These are phyloP conservation scores for Pichia kluyveri DNA, from an alignment of 805 yeast genomes.

Conservation along the genomic window DNA sequence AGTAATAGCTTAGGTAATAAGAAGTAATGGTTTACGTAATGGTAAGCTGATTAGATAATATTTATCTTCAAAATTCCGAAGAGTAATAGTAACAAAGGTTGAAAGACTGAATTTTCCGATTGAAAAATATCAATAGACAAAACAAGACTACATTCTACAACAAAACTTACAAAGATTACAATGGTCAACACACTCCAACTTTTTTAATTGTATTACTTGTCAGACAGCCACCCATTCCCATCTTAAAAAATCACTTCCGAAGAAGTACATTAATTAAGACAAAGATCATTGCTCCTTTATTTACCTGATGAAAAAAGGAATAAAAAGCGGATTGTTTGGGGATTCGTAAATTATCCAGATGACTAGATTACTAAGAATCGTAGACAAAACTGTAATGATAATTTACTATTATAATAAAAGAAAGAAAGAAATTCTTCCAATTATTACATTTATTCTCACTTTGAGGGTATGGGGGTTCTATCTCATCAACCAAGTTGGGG, in stretches of 20 bases:
- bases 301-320: conserved; percentile 13
- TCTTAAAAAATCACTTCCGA: conserved; percentile 7
- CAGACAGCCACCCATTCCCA: conserved; percentile 13
- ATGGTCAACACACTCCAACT: conserved; percentile 8
- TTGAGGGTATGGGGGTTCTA: conserved; percentile 78
- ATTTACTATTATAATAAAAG: too few species aligned
- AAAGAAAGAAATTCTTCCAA: too few species aligned
- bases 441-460: conserved; percentile 32
- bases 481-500: conserved; percentile 99
- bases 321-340: conserved; percentile 9
- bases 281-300: conserved; percentile 99
- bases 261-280: conserved; percentile 5
- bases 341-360: conserved; percentile 36
- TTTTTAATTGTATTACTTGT: conserved; percentile 6
- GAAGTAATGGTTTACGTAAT: too few species aligned
- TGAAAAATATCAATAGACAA: too few species aligned
- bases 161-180: not conserved
- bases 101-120: too few species aligned
- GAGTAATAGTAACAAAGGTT: too few species aligned
- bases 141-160: too few species aligned
- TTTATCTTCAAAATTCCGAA: too few species aligned
- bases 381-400: conserved; percentile 50
- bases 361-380: conserved; percentile 87
- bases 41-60: too few species aligned
- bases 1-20: too few species aligned